A percentile compares a stretch with the other conserved stretches of the same genome.
Conservation (phyloP, 2,329 filamentous ascomycete species). For the Botrytis squamosa region DNA sequence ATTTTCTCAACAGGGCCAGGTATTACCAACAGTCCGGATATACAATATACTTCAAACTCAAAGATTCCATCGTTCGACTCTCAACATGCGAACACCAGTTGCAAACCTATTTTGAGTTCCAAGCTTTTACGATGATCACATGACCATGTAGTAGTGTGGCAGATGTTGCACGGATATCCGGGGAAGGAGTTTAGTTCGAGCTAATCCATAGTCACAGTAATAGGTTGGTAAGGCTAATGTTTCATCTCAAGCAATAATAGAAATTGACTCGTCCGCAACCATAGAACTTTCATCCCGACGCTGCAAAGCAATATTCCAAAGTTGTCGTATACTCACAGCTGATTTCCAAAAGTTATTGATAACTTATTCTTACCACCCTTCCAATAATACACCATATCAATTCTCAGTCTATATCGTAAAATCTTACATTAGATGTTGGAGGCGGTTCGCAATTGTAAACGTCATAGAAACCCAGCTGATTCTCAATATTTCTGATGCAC, state of each 20-base stretch:
- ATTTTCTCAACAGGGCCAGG: neutral
- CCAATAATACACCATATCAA: neutral
- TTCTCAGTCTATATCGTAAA: neutral
- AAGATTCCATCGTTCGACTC: neutral
- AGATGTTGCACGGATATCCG: neutral
- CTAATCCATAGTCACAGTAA: neutral
- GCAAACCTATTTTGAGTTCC: neutral
- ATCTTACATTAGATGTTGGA: neutral
- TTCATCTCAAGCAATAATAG: neutral
- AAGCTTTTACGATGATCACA: neutral
- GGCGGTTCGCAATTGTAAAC: neutral
- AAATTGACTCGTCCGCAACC: neutral
- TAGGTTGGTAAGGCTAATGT: neutral
- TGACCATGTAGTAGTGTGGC: neutral
- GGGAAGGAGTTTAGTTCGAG: neutral
- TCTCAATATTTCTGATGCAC: neutral
- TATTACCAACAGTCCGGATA: conserved; percentile 5
- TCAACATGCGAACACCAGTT: neutral
- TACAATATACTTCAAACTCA: neutral
- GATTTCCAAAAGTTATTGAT: neutral
- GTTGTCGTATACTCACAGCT: neutral
- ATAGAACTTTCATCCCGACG: neutral
- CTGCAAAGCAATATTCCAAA: neutral
- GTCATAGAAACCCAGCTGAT: neutral
- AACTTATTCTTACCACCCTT: neutral